Conservation (phyloP, 495 filamentous ascomycete species). For the Neurospora discreta region DNA sequence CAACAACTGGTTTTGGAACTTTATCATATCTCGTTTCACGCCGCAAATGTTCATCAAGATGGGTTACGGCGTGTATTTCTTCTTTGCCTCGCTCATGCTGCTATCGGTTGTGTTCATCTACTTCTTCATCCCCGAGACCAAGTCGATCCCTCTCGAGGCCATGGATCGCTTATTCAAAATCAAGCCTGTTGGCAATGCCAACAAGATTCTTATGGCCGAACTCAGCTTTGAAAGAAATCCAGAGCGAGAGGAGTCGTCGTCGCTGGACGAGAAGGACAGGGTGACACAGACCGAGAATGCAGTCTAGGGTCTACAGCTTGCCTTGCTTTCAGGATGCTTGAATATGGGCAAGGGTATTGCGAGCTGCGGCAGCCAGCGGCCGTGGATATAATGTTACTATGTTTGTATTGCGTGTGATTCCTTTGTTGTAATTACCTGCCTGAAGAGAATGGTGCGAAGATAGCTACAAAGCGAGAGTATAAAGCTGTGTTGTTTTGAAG, state of each 20-base stretch:
- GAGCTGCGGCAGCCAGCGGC: neutral
- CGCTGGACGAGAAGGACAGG: slow-evolving; percentile 13
- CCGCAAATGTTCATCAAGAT: slow-evolving; percentile 65
- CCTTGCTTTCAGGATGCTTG: neutral
- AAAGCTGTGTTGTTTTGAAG: neutral
- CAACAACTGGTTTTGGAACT: slow-evolving; percentile 71
- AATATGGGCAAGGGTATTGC: neutral
- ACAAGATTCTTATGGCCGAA: slow-evolving; percentile 37
- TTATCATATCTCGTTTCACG: slow-evolving; percentile 60
- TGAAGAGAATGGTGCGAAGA: neutral
- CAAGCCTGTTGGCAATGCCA: slow-evolving; percentile 44
- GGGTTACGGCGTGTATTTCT: slow-evolving; percentile 67
- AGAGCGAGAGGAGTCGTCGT: slow-evolving; percentile 31
- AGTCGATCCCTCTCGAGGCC: slow-evolving; percentile 39
- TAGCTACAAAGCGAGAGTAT: neutral
- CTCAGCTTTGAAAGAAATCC: slow-evolving; percentile 19
- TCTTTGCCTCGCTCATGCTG: slow-evolving; percentile 64
- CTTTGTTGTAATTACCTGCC: neutral
- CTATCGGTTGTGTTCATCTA: slow-evolving; percentile 53
- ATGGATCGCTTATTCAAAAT: slow-evolving; percentile 49
- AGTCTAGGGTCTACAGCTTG: neutral
- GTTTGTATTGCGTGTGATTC: neutral
- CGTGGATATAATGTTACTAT: neutral
- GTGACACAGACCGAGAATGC: neutral
- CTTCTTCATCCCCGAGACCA: slow-evolving; percentile 42